These are phyloP conservation scores for Coniochaeta hoffmannii DNA, from an alignment of 2,329 filamentous ascomycete species.

Conservation along the genomic window DNA sequence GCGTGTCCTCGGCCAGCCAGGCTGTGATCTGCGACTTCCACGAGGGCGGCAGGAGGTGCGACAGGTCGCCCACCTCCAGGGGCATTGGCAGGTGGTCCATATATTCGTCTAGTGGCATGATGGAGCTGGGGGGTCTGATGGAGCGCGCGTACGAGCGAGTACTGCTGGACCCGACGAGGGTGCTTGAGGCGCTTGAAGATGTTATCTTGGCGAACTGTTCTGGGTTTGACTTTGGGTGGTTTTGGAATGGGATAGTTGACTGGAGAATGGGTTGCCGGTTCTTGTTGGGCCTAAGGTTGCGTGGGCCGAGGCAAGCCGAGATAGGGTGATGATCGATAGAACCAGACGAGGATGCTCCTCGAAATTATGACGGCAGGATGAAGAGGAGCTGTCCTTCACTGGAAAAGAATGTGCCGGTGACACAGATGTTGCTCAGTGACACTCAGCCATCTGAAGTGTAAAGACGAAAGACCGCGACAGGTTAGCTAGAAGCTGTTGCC, in stretches of 20 bases:
- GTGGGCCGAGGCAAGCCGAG: background rate
- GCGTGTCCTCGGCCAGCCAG: conserved; percentile 95
- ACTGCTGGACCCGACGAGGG: too few species aligned
- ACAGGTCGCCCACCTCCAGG: conserved; percentile 36
- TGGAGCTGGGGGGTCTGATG: background rate
- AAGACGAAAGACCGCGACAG: background rate
- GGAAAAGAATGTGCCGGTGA: too few species aligned
- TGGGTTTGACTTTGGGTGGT: background rate
- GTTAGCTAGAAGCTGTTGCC: background rate
- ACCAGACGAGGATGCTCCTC: too few species aligned
- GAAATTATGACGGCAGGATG: background rate
- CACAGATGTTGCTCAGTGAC: background rate
- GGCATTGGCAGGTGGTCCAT: conserved; percentile 6
- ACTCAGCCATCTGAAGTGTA: background rate
- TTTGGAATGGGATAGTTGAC: background rate
- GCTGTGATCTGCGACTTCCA: conserved; percentile 74
- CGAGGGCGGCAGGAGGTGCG: conserved; percentile 72
- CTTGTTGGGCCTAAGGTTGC: background rate
- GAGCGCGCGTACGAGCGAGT: too few species aligned
- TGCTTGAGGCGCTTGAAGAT: background rate
- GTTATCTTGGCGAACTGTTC: background rate
- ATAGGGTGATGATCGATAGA: background rate
- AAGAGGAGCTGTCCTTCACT: too few species aligned
- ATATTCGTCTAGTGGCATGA: background rate
- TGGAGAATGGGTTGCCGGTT: background rate